Percentiles rank a stretch among this genome's conserved stretches.
phyloP scores from a whole-genome alignment of 305 asterid species.

The Petunia hybrid region DNA sequence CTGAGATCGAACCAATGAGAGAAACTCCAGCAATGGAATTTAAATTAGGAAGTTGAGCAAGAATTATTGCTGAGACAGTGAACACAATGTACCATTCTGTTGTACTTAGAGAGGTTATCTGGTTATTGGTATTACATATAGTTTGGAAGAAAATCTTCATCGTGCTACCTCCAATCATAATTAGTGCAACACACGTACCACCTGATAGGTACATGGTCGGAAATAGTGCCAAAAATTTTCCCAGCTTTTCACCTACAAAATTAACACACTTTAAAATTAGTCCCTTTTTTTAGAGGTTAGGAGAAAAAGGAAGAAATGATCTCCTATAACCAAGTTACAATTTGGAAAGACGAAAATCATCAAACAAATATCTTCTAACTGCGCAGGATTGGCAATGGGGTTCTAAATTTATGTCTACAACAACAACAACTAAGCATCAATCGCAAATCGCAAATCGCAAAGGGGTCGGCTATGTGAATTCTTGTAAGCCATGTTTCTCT shows the following conservation, averaged over 20 bases:
- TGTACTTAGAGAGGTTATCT: slow-evolving; percentile 47
- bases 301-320: too few species aligned
- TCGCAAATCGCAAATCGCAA: too few species aligned
- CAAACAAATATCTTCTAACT: too few species aligned
- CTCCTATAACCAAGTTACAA: too few species aligned
- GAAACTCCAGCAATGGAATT: slow-evolving; percentile 91
- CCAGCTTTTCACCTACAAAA: slow-evolving; percentile 66
- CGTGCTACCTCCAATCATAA: slow-evolving; percentile 84
- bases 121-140: slow-evolving; percentile 49
- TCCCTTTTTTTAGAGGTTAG: neutral
- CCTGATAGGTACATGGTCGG: slow-evolving; percentile 90
- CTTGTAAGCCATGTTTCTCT: too few species aligned
- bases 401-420: too few species aligned
- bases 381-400: too few species aligned
- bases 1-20: slow-evolving; percentile 69
- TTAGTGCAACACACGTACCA: slow-evolving; percentile 84
- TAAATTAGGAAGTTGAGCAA: slow-evolving; percentile 87
- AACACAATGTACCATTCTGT: slow-evolving; percentile 78
- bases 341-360: too few species aligned
- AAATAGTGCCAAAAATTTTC: slow-evolving; percentile 70
- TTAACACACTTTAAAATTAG: neutral
- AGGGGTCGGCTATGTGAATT: too few species aligned
- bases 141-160: slow-evolving; percentile 69
- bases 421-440: too few species aligned
- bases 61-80: slow-evolving; percentile 60